Base-by-base conservation (phyloP, 495 filamentous ascomycete genomes). In the Tricharina praecox region DNA sequence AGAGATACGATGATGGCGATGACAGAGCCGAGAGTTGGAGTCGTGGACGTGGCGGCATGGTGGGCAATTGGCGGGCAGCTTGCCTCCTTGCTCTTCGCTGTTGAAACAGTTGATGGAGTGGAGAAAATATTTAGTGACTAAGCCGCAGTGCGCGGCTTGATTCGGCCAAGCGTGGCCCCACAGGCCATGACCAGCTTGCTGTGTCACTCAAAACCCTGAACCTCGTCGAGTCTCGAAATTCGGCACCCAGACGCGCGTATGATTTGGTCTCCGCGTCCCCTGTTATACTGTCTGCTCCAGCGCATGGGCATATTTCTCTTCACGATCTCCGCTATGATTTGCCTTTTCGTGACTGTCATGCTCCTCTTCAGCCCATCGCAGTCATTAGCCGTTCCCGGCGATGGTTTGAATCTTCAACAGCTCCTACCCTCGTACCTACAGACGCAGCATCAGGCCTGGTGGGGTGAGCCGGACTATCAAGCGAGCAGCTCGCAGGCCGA, bases 291-390 rank as follows among this genome's bases (percentile, higher is more conserved):
- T 48, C 41, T 53, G 24, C 32, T 53, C 32, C 41, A 55, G 30
- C 58, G 53, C 45, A 59, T 59, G 55, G 41, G 47, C n/a, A 46
- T 59, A 30, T 24, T 59, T 15, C 41, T 59, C 25, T 49, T 59
- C 23, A 50, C 51, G 8, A 20, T 43, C 45, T 58, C 56, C 50
- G 39, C 50, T 16, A 59, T 59, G 56, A 47, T 59, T 46, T 54
- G 55, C 35, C 45, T 59, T 28, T 25, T 59, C 20, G 55, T 54
- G 20, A 51, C 55, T 3, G 24, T 59, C 30, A 30, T 59, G 39
- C 52, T 59, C 25, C 25, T 59, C 7, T 51, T 62, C 23, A 38
- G 47, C n/a, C 55, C 60, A 4, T 45, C 50, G 4, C 55, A 54
- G 33, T 53, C 58, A 15, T 34, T 62, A 1, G 47, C 60, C 25